A percentile compares a stretch with the other conserved stretches of the same genome.
Conservation (phyloP, 2,329 filamentous ascomycete genomes). For the Neobulgaria alba region DNA sequence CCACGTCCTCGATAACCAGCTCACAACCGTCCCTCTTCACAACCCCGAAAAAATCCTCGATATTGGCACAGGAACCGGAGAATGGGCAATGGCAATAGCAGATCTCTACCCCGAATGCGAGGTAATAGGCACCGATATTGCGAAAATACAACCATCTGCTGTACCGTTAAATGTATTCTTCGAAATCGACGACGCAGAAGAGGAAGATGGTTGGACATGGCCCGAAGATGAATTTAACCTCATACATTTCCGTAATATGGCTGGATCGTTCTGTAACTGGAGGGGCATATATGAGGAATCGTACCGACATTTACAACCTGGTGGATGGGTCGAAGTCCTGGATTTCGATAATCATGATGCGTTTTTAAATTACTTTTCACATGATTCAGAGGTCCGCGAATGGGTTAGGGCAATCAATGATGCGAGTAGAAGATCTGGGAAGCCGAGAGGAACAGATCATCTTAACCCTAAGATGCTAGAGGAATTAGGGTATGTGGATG, state of each 20-base stretch:
- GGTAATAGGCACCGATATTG: constrained; percentile 52
- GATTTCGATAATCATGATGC: constrained; percentile 24
- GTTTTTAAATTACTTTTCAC: constrained; percentile 14
- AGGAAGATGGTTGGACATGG: constrained; percentile 39
- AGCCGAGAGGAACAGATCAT: constrained; percentile 14
- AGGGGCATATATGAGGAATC: constrained; percentile 44
- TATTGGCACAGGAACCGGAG: constrained; percentile 50
- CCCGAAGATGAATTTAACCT: constrained; percentile 48
- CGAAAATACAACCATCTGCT: constrained; percentile 48
- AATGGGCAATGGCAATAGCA: constrained; percentile 55
- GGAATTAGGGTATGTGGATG: constrained; percentile 36
- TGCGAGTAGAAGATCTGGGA: constrained; percentile 17
- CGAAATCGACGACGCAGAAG: constrained; percentile 50
- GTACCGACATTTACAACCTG: constrained; percentile 29
- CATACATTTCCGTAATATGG: constrained; percentile 50
- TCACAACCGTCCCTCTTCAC: constrained; percentile 26
- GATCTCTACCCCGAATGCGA: constrained; percentile 38
- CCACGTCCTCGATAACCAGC: constrained; percentile 20
- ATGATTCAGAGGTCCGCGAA: constrained; percentile 8
- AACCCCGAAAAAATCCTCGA: constrained; percentile 36
- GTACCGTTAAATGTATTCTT: constrained; percentile 56
- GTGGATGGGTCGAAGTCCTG: constrained; percentile 27
- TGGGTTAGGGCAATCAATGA: constrained; percentile 12
- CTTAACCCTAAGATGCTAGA: constrained; percentile 22
- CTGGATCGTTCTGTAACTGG: constrained; percentile 50